Conservation (phyloP, 2,329 filamentous ascomycete species). For the Aspergillus fijiensis region DNA sequence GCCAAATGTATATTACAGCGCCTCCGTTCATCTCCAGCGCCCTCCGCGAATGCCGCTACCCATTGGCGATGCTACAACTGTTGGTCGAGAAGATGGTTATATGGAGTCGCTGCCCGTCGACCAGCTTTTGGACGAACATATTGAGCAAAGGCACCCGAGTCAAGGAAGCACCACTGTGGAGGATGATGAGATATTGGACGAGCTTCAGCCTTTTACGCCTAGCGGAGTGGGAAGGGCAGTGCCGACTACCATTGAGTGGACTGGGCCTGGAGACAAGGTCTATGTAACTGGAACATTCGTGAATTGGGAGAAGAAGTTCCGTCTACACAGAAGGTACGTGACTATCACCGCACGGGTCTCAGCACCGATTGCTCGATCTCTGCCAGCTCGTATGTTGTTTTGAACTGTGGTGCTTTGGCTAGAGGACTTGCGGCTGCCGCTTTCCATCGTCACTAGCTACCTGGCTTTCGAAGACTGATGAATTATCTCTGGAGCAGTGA, state of each 20-base stretch:
- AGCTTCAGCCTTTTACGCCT: constrained; percentile 63
- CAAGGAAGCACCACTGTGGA: constrained; percentile 56
- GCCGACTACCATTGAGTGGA: constrained; percentile 84
- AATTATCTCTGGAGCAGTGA: constrained; percentile 32
- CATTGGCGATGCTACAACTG: constrained; percentile 85
- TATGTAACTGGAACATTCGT: constrained; percentile 98
- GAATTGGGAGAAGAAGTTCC: constrained; percentile 93
- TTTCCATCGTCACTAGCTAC: background rate
- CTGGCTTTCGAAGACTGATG: constrained; percentile 16
- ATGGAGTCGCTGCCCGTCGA: constrained; percentile 48
- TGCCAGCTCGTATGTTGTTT: background rate
- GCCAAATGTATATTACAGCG: constrained; percentile 50
- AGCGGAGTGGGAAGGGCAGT: constrained; percentile 76
- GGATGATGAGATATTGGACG: constrained; percentile 76
- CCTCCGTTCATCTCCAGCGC: constrained; percentile 45
- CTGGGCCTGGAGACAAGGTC: constrained; percentile 76
- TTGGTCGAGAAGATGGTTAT: constrained; percentile 64
- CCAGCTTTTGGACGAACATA: constrained; percentile 48
- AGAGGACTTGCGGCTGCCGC: background rate
- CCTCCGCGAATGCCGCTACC: constrained; percentile 88
- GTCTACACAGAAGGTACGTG: constrained; percentile 79
- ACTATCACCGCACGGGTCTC: background rate
- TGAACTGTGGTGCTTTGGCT: background rate
- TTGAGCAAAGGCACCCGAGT: constrained; percentile 57
- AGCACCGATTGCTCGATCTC: background rate